A percentile compares a stretch with the other conserved stretches of the same genome.
These are phyloP conservation scores for Bassia scoparia DNA, from an alignment of 148 eudicot species.

Conservation along the genomic window DNA sequence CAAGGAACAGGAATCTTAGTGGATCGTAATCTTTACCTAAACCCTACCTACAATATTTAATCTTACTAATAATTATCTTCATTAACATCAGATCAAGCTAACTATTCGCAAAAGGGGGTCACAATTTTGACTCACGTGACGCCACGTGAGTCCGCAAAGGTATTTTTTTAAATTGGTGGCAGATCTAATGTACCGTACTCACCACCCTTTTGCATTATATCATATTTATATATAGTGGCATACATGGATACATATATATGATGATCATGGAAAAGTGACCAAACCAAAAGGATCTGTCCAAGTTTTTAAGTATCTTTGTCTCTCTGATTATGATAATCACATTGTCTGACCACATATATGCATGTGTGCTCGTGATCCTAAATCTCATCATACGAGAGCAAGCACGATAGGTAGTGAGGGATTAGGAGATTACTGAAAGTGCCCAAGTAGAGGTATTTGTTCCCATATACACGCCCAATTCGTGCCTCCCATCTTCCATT, in stretches of 20 bases:
- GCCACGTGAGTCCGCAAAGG: slow-evolving; percentile 31
- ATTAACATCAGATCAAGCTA: slow-evolving; percentile 10
- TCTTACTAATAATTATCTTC: slow-evolving; percentile 6
- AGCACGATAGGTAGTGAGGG: not conserved
- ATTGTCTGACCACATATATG: slow-evolving; percentile 13
- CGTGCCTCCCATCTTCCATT: slow-evolving; percentile 78
- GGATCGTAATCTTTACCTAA: slow-evolving; percentile 31
- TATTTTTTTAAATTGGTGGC: slow-evolving; percentile 19
- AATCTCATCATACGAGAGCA: not conserved
- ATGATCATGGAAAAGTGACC: slow-evolving; percentile 25
- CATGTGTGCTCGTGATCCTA: slow-evolving; percentile 20
- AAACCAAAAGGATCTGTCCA: slow-evolving; percentile 28
- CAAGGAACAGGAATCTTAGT: slow-evolving; percentile 29
- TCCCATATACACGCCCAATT: slow-evolving; percentile 61
- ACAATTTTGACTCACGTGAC: slow-evolving; percentile 43
- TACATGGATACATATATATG: slow-evolving; percentile 13
- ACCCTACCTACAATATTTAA: slow-evolving; percentile 7
- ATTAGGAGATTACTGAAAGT: slow-evolving; percentile 48
- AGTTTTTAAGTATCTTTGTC: slow-evolving; percentile 35
- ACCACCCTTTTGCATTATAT: not conserved
- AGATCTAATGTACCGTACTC: slow-evolving; percentile 29
- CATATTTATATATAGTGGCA: slow-evolving; percentile 16
- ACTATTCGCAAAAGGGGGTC: slow-evolving; percentile 6
- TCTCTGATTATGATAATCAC: slow-evolving; percentile 24
- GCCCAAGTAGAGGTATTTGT: slow-evolving; percentile 66